phyloP scores from a whole-genome alignment of 257 asterid genomes.

The Linderniella brevidens region DNA sequence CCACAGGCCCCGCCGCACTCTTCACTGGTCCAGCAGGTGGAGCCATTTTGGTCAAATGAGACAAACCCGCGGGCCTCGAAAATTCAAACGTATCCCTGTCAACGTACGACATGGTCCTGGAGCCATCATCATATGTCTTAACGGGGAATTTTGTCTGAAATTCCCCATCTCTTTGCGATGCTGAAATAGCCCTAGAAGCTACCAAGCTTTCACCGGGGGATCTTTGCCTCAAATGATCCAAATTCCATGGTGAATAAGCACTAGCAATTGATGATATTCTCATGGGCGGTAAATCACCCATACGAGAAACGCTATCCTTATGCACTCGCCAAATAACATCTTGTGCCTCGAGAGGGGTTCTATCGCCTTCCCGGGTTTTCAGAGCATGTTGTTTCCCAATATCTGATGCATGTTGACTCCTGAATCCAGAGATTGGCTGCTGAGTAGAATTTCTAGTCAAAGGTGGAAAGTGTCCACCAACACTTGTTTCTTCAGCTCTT shows the following conservation, averaged over 20 bases:
- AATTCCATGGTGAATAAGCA: slow-evolving; percentile 66
- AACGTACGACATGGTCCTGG: slow-evolving; percentile 29
- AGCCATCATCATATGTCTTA: slow-evolving; percentile 37
- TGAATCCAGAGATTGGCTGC: slow-evolving; percentile 15
- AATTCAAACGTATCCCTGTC: slow-evolving; percentile 26
- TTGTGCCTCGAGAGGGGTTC: slow-evolving; percentile 18
- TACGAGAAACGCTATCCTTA: slow-evolving; percentile 21
- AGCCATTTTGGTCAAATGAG: slow-evolving; percentile 26
- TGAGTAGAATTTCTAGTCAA: slow-evolving; percentile 17
- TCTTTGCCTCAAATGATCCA: slow-evolving; percentile 58
- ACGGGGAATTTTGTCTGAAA: slow-evolving; percentile 26
- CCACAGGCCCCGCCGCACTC: slow-evolving; percentile 22
- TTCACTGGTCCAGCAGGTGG: slow-evolving; percentile 40
- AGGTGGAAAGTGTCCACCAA: slow-evolving; percentile 17
- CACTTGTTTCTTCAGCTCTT: slow-evolving; percentile 19
- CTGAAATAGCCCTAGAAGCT: background rate
- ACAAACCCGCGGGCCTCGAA: slow-evolving; percentile 32
- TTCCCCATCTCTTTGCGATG: slow-evolving; percentile 17
- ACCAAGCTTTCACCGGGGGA: background rate
- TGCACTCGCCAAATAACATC: slow-evolving; percentile 29
- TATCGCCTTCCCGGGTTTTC: slow-evolving; percentile 21
- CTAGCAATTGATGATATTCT: slow-evolving; percentile 26
- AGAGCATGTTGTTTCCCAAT: slow-evolving; percentile 20
- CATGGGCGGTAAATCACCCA: slow-evolving; percentile 13
- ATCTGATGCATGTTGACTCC: slow-evolving; percentile 16